These are phyloP conservation scores for Backusella tarrabulga DNA, from an alignment of 192 early-diverging fungal genomes.

Conservation along the genomic window DNA sequence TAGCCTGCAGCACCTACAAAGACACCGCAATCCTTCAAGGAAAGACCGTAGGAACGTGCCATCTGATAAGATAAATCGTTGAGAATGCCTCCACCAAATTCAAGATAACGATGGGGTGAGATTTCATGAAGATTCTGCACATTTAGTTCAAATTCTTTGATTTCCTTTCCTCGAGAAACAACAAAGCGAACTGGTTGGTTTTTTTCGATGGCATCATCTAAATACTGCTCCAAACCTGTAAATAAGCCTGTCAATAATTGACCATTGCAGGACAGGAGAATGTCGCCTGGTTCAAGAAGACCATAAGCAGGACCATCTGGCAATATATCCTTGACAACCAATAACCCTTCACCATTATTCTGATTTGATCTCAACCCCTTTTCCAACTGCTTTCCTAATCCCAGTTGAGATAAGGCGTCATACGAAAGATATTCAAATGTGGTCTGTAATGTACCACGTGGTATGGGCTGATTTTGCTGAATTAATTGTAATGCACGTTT, in stretches of 20 bases:
- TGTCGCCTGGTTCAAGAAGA: conserved; percentile 65
- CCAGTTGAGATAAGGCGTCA: conserved; percentile 68
- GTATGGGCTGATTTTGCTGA: conserved; percentile 51
- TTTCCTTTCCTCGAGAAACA: conserved; percentile 52
- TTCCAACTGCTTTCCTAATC: conserved; percentile 61
- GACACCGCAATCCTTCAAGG: conserved; percentile 68
- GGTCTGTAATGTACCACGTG: conserved; percentile 74
- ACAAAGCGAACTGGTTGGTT: conserved; percentile 42
- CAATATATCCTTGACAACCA: conserved; percentile 57
- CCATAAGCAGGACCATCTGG: conserved; percentile 66
- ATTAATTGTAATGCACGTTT: conserved; percentile 62
- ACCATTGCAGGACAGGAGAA: conserved; percentile 62
- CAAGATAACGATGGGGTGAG: conserved; percentile 80
- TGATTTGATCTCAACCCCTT: conserved; percentile 48
- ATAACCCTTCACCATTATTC: conserved; percentile 55
- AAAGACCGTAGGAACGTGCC: conserved; percentile 57
- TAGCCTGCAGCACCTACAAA: conserved; percentile 70
- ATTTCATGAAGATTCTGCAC: conserved; percentile 74
- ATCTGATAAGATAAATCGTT: conserved; percentile 74
- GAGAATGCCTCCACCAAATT: conserved; percentile 79
- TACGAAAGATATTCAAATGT: conserved; percentile 66
- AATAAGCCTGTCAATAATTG: conserved; percentile 59
- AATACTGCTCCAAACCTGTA: conserved; percentile 54
- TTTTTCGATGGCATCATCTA: conserved; percentile 56
- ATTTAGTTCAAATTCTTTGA: conserved; percentile 26